Base-by-base conservation (phyloP, 1,284 basidiomycete species). In the Bondarzewia mesenterica region DNA sequence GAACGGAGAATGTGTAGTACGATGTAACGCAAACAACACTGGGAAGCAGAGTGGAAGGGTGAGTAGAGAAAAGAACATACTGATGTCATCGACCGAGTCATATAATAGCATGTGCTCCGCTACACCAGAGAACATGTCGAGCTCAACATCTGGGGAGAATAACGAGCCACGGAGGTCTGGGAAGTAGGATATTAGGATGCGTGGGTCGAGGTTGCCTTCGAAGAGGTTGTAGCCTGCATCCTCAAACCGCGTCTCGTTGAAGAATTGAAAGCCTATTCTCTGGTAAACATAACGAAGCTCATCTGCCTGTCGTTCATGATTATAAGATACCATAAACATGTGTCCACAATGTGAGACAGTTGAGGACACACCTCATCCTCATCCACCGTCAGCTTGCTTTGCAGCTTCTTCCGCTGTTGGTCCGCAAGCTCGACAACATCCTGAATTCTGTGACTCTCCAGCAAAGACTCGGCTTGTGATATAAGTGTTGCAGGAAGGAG, bases 251-350 rank as follows among this genome's bases (percentile, higher is more conserved):
- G 85, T 89, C 60, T 87, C 81, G 16, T 67, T 62, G 55, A 92
- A 72, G 53, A 78, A 80, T 61, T 80, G 76, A 60, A 87, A 87
- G 18, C 85, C 89, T 50, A 90, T 75, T 42, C 80, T 76, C 60
- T 89, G 85, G 60, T 86, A 86, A 35, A 89, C 74, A 59, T 90
- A 92, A 54, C 71, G 71, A 37, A 89, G 63, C 57, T 85, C 83
- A 42, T 86, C 80, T 48, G 71, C 68, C 79, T 84, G 55, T n/a
- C n/a, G n/a, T n/a, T n/a, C n/a, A n/a, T n/a, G n/a, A n/a, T n/a
- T 20, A 48, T 8, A 44, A n/a, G 12, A 32, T 32, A 10, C 12
- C 29, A 32, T n/a, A 10, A 26, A 15, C 7, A 21, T 14, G n/a
- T 22, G 29, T 32, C n/a, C 29, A 32, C n/a, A n/a, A 10, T 32